These are phyloP conservation scores for Penicillium sp. DNA, from an alignment of 2,329 filamentous ascomycete genomes.

Conservation along the genomic window DNA sequence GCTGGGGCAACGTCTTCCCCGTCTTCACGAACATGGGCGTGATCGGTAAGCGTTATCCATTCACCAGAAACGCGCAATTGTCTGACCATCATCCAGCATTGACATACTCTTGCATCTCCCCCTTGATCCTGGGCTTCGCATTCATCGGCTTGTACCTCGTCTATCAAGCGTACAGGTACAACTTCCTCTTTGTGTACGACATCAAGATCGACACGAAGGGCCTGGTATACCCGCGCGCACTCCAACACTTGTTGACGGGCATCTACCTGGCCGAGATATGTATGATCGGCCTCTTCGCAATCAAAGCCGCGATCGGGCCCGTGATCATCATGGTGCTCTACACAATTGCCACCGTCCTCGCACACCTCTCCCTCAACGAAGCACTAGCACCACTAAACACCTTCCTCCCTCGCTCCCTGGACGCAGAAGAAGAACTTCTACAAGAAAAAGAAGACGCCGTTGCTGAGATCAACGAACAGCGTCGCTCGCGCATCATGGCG, in stretches of 20 bases:
- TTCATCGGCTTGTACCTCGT: slow-evolving; percentile 76
- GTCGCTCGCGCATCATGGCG: slow-evolving; percentile 25
- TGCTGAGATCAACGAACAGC: slow-evolving; percentile 22
- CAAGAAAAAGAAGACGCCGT: slow-evolving; percentile 37
- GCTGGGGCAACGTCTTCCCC: slow-evolving; percentile 82
- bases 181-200: slow-evolving; percentile 83
- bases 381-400: slow-evolving; percentile 52
- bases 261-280: slow-evolving; percentile 82
- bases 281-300: slow-evolving; percentile 80
- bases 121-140: slow-evolving; percentile 79
- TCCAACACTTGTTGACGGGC: slow-evolving; percentile 81
- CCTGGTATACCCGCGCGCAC: slow-evolving; percentile 79
- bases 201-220: slow-evolving; percentile 83
- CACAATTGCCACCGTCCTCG: slow-evolving; percentile 71
- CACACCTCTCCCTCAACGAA: slow-evolving; percentile 62
- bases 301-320: slow-evolving; percentile 64
- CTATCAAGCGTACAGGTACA: slow-evolving; percentile 87
- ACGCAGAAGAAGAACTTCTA: slow-evolving; percentile 55
- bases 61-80: too few species aligned
- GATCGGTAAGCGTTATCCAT: slow-evolving; percentile 46
- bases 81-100: slow-evolving; percentile 58
- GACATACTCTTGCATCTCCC: slow-evolving; percentile 84
- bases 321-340: slow-evolving; percentile 75
- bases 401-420: slow-evolving; percentile 71
- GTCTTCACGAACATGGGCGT: slow-evolving; percentile 78